Evolutionary conservation across 352 stramenopile species (phyloP).

Genomic region (Peronospora destructor): DNA sequence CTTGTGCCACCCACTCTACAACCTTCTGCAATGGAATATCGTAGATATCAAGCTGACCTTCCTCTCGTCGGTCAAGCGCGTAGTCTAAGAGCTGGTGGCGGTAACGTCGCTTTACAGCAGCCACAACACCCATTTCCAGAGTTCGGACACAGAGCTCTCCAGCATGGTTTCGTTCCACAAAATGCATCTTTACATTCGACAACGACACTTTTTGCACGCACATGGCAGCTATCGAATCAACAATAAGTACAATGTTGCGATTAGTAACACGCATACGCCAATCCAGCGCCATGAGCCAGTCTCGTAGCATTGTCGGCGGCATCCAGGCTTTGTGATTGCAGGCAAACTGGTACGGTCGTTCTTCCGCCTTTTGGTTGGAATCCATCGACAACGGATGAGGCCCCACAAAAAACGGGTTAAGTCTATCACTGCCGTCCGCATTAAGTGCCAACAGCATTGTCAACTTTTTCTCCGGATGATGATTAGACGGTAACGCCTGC

Average conservation of each 20-base stretch:
- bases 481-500: constrained; percentile 17
- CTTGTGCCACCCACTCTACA: constrained; percentile 50
- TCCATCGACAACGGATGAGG: constrained; percentile 26
- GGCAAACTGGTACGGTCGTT: constrained; percentile 47
- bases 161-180: constrained; percentile 30
- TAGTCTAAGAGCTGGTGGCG: constrained; percentile 41
- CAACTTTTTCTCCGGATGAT: constrained; percentile 38
- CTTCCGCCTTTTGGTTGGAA: constrained; percentile 4
- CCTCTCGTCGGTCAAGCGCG: constrained; percentile 38
- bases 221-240: constrained; percentile 51
- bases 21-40: constrained; percentile 41
- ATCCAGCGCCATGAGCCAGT: constrained; percentile 73
- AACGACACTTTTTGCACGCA: constrained; percentile 51
- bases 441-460: constrained; percentile 65
- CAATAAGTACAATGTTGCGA: constrained; percentile 58
- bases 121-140: constrained; percentile 39
- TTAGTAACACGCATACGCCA: constrained; percentile 72
- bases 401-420: constrained; percentile 66
- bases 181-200: constrained; percentile 61
- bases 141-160: constrained; percentile 36
- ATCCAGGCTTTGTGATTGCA: constrained; percentile 70
- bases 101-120: constrained; percentile 53
- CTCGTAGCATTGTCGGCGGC: constrained; percentile 63
- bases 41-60: constrained; percentile 32
- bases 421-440: constrained; percentile 53